Conservation (phyloP, 129 eudicot species). For the Glebionis coronaria region DNA sequence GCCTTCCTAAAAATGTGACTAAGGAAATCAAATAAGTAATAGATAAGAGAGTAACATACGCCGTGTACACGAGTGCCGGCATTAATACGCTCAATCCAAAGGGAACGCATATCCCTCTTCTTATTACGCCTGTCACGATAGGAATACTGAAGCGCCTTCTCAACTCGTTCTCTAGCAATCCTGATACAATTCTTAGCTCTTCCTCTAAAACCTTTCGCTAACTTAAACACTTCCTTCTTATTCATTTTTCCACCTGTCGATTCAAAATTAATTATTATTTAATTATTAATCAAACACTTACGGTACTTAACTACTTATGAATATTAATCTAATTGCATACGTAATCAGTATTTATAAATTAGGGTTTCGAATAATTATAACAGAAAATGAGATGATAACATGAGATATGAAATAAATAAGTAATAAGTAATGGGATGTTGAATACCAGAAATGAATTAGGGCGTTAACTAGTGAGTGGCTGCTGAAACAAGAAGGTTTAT, state of each 20-base stretch:
- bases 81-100: constrained; percentile 94
- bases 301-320: too few species aligned
- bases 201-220: constrained; percentile 96
- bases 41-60: constrained; percentile 26
- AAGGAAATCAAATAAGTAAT: not conserved
- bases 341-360: too few species aligned
- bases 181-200: constrained; percentile 94
- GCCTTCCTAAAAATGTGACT: not conserved
- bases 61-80: constrained; percentile 95
- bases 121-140: constrained; percentile 92
- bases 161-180: constrained; percentile 91
- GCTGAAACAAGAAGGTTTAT: too few species aligned
- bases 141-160: constrained; percentile 93
- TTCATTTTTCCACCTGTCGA: constrained; percentile 42
- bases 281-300: too few species aligned
- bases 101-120: constrained; percentile 97
- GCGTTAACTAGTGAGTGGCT: too few species aligned
- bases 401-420: too few species aligned
- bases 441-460: too few species aligned
- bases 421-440: too few species aligned
- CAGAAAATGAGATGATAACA: too few species aligned
- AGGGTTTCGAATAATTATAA: too few species aligned
- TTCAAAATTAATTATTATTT: too few species aligned
- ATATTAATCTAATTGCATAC: too few species aligned
- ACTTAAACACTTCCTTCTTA: constrained; percentile 85